These are phyloP conservation scores for Eudorina sp. DNA, from an alignment of 139 green algal genomes.

Conservation along the genomic window DNA sequence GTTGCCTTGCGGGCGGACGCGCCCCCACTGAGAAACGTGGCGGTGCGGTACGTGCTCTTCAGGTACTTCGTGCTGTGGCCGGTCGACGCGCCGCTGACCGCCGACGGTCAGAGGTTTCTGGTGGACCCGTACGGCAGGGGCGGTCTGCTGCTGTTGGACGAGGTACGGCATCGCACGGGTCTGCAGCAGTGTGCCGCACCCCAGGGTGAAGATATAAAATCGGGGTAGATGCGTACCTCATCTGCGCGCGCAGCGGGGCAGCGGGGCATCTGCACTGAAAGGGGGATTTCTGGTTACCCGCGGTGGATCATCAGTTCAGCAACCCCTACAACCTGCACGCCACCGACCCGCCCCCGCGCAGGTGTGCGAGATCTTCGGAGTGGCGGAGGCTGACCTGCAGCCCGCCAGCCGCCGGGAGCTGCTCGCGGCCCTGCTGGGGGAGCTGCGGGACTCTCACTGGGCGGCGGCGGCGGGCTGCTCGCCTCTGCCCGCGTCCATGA, in stretches of 20 bases:
- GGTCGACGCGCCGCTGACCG: constrained; percentile 5
- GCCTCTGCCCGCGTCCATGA: constrained; percentile 58
- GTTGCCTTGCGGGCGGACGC: too few relatives aligned
- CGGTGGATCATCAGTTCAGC: background rate
- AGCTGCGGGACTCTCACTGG: constrained; percentile 66
- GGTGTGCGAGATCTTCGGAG: constrained; percentile 76
- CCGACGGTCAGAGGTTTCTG: constrained; percentile 63
- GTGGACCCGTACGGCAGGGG: constrained; percentile 77
- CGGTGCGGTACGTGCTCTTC: too few relatives aligned
- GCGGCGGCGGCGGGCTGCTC: constrained; percentile 59
- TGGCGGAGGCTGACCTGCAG: constrained; percentile 31
- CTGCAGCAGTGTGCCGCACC: too few relatives aligned
- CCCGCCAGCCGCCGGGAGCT: constrained; percentile 62
- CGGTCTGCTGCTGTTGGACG: constrained; percentile 60
- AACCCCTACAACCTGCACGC: background rate
- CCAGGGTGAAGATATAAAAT: too few relatives aligned
- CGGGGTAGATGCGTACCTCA: too few relatives aligned
- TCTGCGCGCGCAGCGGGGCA: too few relatives aligned
- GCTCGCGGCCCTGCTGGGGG: constrained; percentile 68
- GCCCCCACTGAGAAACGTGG: too few relatives aligned
- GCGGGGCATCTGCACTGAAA: too few relatives aligned
- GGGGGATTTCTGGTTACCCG: too few relatives aligned
- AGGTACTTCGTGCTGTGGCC: constrained; percentile 71
- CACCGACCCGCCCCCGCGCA: constrained; percentile 28
- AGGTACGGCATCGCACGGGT: constrained; percentile 57